Evolutionary conservation across 2,329 filamentous ascomycete species (phyloP).

Genomic region (Tolypocladium cylindrosporum): DNA sequence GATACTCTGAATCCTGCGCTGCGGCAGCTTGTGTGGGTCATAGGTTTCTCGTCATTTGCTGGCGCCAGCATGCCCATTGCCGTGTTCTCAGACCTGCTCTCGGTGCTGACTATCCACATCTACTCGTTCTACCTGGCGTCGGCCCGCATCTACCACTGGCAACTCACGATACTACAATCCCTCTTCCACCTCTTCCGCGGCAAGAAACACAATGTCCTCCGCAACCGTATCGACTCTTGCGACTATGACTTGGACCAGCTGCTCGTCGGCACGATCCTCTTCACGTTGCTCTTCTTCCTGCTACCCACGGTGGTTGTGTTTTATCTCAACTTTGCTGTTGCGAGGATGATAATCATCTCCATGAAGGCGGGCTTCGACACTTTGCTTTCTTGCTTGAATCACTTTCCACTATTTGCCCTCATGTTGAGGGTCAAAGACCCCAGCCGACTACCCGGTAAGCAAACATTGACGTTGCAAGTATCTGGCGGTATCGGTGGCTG

Average conservation of each 20-base stretch:
- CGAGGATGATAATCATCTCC: conserved; percentile 88
- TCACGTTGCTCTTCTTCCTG: conserved; percentile 89
- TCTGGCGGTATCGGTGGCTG: neutral
- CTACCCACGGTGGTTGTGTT: conserved; percentile 93
- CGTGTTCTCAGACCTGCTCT: conserved; percentile 87
- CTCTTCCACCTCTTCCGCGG: conserved; percentile 98
- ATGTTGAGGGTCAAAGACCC: conserved; percentile 96
- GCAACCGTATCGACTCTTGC: conserved; percentile 96
- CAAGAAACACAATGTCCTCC: conserved; percentile 93
- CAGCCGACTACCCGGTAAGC: conserved; percentile 68
- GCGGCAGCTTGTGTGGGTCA: conserved; percentile 81
- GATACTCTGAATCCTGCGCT: conserved; percentile 66
- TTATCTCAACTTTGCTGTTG: conserved; percentile 90
- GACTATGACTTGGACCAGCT: conserved; percentile 98
- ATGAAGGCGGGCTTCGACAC: conserved; percentile 89
- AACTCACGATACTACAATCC: conserved; percentile 90
- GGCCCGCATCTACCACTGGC: conserved; percentile 96
- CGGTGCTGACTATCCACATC: conserved; percentile 86
- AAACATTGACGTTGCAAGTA: neutral
- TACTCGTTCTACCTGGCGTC: conserved; percentile 97
- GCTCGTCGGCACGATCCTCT: conserved; percentile 89
- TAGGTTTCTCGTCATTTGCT: conserved; percentile 90
- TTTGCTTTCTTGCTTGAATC: conserved; percentile 84
- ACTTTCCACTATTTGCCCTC: conserved; percentile 92
- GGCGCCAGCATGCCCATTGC: conserved; percentile 96